Evolutionary conservation across 257 asterid genomes (phyloP), one percentile per base, ranked within the genome.

Genomic region (Verbascum thapsus): DNA sequence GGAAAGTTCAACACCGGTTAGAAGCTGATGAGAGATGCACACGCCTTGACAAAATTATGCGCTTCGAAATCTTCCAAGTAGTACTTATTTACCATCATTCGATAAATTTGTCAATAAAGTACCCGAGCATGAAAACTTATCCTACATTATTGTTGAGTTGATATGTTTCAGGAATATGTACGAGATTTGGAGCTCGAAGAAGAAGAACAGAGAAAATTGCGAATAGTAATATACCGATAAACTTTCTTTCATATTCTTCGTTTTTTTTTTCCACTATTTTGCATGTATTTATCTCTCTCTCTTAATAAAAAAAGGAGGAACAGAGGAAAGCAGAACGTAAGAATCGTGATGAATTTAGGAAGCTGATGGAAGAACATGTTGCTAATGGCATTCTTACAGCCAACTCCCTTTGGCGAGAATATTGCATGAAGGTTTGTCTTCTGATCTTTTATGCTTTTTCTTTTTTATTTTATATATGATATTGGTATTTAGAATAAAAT

Each of bases 311-410:
- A 68, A 58, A 94, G 99, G 99, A 90, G 72, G 98, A 88, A 68
- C 68, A 64, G 67, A 84, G 99, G 75, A 90, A 85, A 78, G 58
- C 68, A 17, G 99, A 90, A 66, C 86, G 99, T 26, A 94, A 83
- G 79, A 87, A 90, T 22, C 99, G 99, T 26, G 99, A 94, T 76
- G 99, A 90, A 66, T 94, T 90, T 66, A 94, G 98, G 61, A 94
- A 85, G 78, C 78, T 94, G 74, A 84, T 94, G 97, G 95, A 85
- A 50, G 99, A 85, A 73, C 98, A 94, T 81, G 85, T 87, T 47
- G 71, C 81, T 30, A 73, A 39, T 34, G 99, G 98, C 62, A 62
- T 64, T 39, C 82, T 94, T 75, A 84, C 83, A 7, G 88, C 87
- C 44, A 84, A 69, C 57, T 73, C 95, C 71, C 77, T 66, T 49